These are phyloP conservation scores for Pseudogymnoascus sp. DNA, from an alignment of 2,329 filamentous ascomycete genomes.

Conservation along the genomic window DNA sequence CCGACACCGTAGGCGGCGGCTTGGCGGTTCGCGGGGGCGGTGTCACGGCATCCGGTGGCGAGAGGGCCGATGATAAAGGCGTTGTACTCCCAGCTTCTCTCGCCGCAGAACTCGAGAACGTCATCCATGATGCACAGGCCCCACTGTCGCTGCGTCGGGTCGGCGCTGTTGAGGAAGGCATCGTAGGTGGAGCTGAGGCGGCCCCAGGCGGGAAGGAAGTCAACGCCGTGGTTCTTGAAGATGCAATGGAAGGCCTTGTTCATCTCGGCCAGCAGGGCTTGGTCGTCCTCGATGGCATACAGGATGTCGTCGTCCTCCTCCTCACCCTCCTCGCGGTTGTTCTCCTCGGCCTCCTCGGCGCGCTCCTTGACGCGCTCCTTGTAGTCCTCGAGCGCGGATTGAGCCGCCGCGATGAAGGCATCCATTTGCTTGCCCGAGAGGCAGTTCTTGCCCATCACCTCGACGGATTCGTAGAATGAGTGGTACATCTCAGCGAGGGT, in stretches of 20 bases:
- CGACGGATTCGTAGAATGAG: conserved; percentile 97
- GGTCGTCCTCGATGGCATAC: conserved; percentile 92
- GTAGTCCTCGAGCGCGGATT: conserved; percentile 85
- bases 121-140: conserved; percentile 99
- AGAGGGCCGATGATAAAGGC: conserved; percentile 81
- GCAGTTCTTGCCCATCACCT: conserved; percentile 82
- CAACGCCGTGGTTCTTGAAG: conserved; percentile 87
- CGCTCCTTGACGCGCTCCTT: conserved; percentile 77
- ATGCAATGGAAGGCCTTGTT: conserved; percentile 99
- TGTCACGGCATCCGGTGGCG: conserved; percentile 75
- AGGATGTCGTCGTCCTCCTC: conserved; percentile 81
- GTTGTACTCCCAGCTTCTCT: conserved; percentile 78
- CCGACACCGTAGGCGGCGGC: conserved; percentile 94
- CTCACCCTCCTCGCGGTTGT: conserved; percentile 77
- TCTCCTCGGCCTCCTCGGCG: conserved; percentile 67
- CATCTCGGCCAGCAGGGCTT: conserved; percentile 95
- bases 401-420: conserved; percentile 78
- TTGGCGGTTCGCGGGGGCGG: conserved; percentile 85
- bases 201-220: conserved; percentile 85
- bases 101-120: conserved; percentile 91
- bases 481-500: conserved; percentile 98
- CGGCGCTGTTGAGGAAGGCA: conserved; percentile 68
- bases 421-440: conserved; percentile 72
- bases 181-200: conserved; percentile 78
- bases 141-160: conserved; percentile 94